phyloP scores from a whole-genome alignment of 2,329 filamentous ascomycete species.

The Decorospora gaudefroyi region DNA sequence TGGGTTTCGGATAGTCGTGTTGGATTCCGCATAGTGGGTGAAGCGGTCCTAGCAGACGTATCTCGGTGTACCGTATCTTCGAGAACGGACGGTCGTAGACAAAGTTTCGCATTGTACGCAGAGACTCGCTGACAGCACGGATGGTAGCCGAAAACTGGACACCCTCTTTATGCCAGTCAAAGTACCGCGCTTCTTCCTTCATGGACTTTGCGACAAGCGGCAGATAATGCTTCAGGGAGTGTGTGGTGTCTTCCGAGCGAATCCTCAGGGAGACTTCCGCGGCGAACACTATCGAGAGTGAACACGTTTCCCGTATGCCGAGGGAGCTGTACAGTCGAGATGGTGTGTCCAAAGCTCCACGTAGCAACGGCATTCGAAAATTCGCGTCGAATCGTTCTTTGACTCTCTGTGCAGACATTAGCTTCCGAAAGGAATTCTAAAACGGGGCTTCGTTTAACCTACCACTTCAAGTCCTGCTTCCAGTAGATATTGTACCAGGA shows the following conservation, averaged over 20 bases:
- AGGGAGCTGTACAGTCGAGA: not conserved
- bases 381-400: not conserved
- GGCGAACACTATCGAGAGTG: not conserved
- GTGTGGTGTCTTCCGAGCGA: not conserved
- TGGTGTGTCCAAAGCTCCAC: not conserved
- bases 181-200: not conserved
- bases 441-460: not conserved
- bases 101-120: not conserved
- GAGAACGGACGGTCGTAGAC: not conserved
- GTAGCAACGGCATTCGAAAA: not conserved
- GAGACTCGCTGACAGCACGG: not conserved
- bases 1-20: not conserved
- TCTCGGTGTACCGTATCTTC: not conserved
- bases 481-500: not conserved
- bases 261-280: not conserved
- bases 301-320: not conserved
- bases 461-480: constrained; percentile 2
- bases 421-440: not conserved
- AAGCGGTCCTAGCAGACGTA: not conserved
- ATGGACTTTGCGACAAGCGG: not conserved
- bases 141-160: not conserved
- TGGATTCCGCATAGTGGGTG: not conserved
- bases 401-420: not conserved
- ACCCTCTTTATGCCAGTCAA: not conserved
- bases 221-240: not conserved